phyloP scores from a whole-genome alignment of 148 eudicot genomes.

The Amaranthus palmeri region DNA sequence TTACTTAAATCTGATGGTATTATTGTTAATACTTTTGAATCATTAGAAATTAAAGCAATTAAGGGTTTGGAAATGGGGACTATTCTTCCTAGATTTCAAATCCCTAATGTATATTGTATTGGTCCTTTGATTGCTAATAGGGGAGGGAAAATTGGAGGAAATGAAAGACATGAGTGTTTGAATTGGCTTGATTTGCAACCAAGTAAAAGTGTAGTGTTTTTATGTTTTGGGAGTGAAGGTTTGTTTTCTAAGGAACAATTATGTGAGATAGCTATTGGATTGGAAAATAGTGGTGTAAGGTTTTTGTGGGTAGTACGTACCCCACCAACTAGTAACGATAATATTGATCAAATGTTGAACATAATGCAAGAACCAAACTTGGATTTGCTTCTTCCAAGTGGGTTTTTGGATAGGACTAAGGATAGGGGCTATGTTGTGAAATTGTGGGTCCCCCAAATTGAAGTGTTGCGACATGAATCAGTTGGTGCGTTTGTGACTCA shows the following conservation, averaged over 20 bases:
- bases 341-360: background rate
- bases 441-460: background rate
- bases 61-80: background rate
- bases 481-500: background rate
- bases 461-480: background rate
- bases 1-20: background rate
- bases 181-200: background rate
- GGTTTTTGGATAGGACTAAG: constrained; percentile 3
- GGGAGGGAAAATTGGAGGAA: background rate
- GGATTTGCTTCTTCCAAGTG: background rate
- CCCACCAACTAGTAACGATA: background rate
- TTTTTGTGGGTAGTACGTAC: constrained; percentile 1
- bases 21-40: background rate
- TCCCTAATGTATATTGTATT: background rate
- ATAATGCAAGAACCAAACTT: background rate
- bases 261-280: background rate
- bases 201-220: background rate
- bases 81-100: background rate
- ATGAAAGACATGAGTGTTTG: background rate
- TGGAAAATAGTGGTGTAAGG: background rate
- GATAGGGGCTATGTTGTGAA: background rate
- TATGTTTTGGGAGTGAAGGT: constrained; percentile 2
- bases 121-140: background rate
- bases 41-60: background rate
- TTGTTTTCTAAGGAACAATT: background rate